Base-by-base conservation (phyloP, 768 basidiomycete species). In the Leucosporidium yakuticum region DNA sequence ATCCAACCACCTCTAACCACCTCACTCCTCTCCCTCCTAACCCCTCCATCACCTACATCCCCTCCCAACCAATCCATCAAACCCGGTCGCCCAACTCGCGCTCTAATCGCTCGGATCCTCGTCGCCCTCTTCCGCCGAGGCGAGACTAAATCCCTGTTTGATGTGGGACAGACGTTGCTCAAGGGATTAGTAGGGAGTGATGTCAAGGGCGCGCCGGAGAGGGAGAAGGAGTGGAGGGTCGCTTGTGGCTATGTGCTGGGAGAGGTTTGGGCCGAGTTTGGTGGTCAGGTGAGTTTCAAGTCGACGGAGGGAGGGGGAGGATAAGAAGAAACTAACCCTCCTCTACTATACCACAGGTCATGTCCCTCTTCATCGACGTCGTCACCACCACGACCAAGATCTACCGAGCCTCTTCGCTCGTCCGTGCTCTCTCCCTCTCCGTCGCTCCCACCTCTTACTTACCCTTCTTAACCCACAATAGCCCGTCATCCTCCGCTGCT, bases 361-460 rank as follows among this genome's bases (percentile, higher is more conserved):
- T 97, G 93, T 96, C 93, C 0, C 88, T 93, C 73, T 88, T 94
- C 86, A 84, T 87, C 34, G 95, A 98, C 76, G 88, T 94, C 44
- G 80, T 85, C 25, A 80, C 82, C 2, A 81, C 85, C 0, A 82
- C 87, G 0, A 78, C 90, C 53, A 91, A 86, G 77, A 84, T 87
- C 0, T 83, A 84, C 73, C 88, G 78, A 64, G 75, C 84, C 69
- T 85, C 87, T 14, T 91, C 90, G 39, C 83, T 80, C 73, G 92
- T 90, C 69, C 69, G 90, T 80, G 39, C 17, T 44, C 36, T 50
- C n/a, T n/a, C n/a, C 5, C 44, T 27, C 31, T 6, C 7, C n/a
- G 6, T 15, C 2, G 6, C 25, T 12, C 3, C 27, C n/a, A 19
- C 9, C 44, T 56, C n/a, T 15, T 47, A 50, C 23, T 57, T 25